Evolutionary conservation across 306 rosid genomes (phyloP).

Genomic region (Cucurbita argyrosperma): DNA sequence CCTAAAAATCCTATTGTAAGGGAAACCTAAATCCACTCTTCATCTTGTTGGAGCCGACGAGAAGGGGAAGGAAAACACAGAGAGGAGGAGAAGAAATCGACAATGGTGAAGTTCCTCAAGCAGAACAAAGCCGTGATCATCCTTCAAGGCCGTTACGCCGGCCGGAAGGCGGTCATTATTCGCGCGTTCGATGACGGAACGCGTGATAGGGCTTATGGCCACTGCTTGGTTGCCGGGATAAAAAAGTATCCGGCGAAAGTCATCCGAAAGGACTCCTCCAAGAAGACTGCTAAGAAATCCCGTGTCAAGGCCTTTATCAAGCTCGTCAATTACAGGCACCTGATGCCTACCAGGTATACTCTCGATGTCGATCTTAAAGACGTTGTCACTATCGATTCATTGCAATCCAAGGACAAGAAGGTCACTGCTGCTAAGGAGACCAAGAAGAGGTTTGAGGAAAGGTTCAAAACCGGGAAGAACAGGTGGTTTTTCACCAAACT

Average conservation of each 20-base stretch:
- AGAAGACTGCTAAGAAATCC: constrained; percentile 14
- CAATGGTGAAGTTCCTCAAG: constrained; percentile 19
- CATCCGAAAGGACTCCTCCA: constrained; percentile 18
- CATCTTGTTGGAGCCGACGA: neutral
- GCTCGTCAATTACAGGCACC: constrained; percentile 12
- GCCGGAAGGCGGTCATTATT: constrained; percentile 20
- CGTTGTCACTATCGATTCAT: neutral
- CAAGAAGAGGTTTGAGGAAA: constrained; percentile 17
- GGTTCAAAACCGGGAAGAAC: constrained; percentile 19
- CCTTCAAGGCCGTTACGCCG: constrained; percentile 15
- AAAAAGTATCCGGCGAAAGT: constrained; percentile 17
- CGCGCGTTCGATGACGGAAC: constrained; percentile 17
- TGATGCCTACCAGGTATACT: constrained; percentile 23
- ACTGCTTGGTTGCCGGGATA: constrained; percentile 17
- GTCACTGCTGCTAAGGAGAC: constrained; percentile 13
- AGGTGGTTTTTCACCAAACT: constrained; percentile 22
- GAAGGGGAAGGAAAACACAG: neutral
- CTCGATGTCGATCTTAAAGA: constrained; percentile 23
- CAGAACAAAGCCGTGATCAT: constrained; percentile 16
- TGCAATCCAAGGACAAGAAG: constrained; percentile 13
- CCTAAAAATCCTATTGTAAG: neutral
- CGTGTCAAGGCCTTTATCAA: constrained; percentile 18
- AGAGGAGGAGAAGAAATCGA: neutral
- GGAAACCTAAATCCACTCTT: neutral
- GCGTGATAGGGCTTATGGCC: constrained; percentile 19